Conservation (phyloP, 805 yeast species). For the Candida pseudofarinosa region DNA sequence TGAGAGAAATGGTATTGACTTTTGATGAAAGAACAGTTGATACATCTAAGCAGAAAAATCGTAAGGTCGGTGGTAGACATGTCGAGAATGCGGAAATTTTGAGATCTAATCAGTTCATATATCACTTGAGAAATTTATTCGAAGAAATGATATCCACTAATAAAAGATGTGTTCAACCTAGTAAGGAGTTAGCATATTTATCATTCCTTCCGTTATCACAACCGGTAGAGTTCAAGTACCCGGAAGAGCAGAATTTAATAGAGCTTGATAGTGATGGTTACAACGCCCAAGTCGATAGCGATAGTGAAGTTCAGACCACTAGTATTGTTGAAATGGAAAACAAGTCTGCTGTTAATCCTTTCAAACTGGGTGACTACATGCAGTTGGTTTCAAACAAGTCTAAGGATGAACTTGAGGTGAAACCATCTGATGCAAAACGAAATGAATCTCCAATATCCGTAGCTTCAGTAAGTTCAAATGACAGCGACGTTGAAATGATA, state of each 20-base stretch:
- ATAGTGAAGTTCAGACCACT: too few species aligned
- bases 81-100: conserved; percentile 76
- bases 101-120: conserved; percentile 78
- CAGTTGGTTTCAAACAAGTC: not conserved
- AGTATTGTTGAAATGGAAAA: not conserved
- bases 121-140: conserved; percentile 67
- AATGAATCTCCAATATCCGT: conserved; percentile 1
- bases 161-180: conserved; percentile 70
- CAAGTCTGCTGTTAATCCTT: not conserved
- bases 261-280: not conserved
- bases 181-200: conserved; percentile 78
- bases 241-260: not conserved
- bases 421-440: not conserved
- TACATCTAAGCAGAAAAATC: conserved; percentile 28
- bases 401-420: not conserved
- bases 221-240: conserved; percentile 52
- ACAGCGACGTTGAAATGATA: conserved; percentile 7
- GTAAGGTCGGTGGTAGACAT: conserved; percentile 84
- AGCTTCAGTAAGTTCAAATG: not conserved
- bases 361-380: not conserved
- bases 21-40: conserved; percentile 40
- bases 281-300: too few species aligned
- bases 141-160: conserved; percentile 61
- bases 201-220: conserved; percentile 75
- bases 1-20: conserved; percentile 59